These are phyloP conservation scores for Paraglomus brasilianum DNA, from an alignment of 192 early-diverging fungal species.

Conservation along the genomic window DNA sequence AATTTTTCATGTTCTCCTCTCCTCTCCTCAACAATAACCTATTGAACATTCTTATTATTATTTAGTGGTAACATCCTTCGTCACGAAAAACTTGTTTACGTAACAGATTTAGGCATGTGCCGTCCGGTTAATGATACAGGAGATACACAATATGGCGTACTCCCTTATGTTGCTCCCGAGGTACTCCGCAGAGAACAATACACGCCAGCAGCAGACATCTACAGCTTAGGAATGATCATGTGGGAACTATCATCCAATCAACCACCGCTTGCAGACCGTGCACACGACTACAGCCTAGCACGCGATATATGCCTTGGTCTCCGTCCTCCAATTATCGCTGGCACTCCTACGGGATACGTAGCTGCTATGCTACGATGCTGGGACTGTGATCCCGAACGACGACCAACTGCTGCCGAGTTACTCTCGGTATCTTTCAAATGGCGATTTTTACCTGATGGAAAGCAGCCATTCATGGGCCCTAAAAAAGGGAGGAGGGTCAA, in stretches of 20 bases:
- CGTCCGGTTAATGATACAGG: not conserved
- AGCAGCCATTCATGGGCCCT: slow-evolving; percentile 22
- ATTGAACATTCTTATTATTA: not conserved
- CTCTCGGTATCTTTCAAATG: slow-evolving; percentile 31
- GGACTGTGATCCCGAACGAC: slow-evolving; percentile 36
- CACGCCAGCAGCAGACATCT: not conserved
- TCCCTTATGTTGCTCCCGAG: slow-evolving; percentile 17
- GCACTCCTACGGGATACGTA: slow-evolving; percentile 40
- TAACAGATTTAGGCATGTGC: slow-evolving; percentile 2
- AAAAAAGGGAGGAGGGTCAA: slow-evolving; percentile 3
- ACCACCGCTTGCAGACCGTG: not conserved
- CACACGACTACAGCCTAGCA: slow-evolving; percentile 27
- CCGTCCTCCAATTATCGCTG: slow-evolving; percentile 41
- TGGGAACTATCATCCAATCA: slow-evolving; percentile 13
- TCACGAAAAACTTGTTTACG: slow-evolving; percentile 24
- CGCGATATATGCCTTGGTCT: slow-evolving; percentile 35
- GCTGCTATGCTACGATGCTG: slow-evolving; percentile 41
- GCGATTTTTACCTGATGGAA: slow-evolving; percentile 27
- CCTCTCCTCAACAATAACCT: too few species aligned
- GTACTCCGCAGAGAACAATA: not conserved
- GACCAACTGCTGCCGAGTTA: slow-evolving; percentile 37
- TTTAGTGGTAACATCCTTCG: slow-evolving; percentile 24
- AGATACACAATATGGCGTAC: not conserved
- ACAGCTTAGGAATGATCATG: slow-evolving; percentile 17
- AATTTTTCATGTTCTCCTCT: too few species aligned